Evolutionary conservation across 345 rosid genomes (phyloP), one percentile per base, ranked within the genome.

Genomic region (Salix koriyanagi): DNA sequence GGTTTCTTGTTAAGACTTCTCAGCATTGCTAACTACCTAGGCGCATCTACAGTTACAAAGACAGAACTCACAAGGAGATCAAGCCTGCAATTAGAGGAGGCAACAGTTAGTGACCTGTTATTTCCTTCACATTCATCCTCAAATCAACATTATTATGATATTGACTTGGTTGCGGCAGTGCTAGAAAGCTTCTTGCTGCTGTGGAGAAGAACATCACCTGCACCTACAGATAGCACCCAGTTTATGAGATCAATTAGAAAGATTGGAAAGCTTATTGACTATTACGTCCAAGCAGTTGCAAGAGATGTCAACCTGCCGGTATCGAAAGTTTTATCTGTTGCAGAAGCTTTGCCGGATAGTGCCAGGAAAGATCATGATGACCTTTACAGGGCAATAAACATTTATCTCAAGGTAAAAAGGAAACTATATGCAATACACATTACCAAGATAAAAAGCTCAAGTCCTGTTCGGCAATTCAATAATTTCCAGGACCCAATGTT

Each of bases 331-430:
- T 84, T 87, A 19, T 84, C 90, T 78, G 82, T 96, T 50, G 97
- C 96, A 0, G 97, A 96, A 84, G 77, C 89, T 36, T 79, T 96
- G 79, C 97, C 98, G 0, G 92, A 87, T 66, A 65, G 79, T 79
- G 91, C 92, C 32, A 79, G 97, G 68, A 80, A 84, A 72, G 82
- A 87, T 73, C 98, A 96, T 70, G 96, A 96, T 80, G 92, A 87
- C 54, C 93, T 96, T 70, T 96, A 94, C 90, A 90, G 87, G 82
- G 96, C 94, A 37, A 90, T 96, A 79, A 91, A 91, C 86, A 90
- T 80, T 70, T 94, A 86, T 85, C 94, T 96, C 75, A 92, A 94
- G 97, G 99, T 91, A 85, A 52, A 71, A 6, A 4, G 37, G 37
- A 54, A 18, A 21, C 32, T 4, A 5, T 16, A 62, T 37, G 60